Conservation (phyloP, 768 basidiomycete genomes). For the Auriscalpium vulgare region DNA sequence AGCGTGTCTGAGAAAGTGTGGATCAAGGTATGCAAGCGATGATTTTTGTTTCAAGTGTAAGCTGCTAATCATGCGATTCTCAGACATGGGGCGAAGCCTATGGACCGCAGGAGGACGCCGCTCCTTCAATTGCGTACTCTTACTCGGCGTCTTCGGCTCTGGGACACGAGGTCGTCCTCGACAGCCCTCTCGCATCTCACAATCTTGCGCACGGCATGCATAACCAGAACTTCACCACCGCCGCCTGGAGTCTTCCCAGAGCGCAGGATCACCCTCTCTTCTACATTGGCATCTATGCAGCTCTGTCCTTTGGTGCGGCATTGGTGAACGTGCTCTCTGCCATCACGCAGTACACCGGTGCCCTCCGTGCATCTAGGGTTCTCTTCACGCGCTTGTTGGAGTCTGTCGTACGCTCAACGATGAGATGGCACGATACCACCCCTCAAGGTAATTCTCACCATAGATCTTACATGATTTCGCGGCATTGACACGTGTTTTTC, state of each 20-base stretch:
- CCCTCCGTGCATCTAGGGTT: slow-evolving; percentile 29
- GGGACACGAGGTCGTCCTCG: slow-evolving; percentile 20
- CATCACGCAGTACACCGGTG: slow-evolving; percentile 54
- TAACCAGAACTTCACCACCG: background rate
- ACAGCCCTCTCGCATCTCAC: slow-evolving; percentile 17
- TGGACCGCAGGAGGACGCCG: slow-evolving; percentile 10
- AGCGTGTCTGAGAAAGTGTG: slow-evolving; percentile 59
- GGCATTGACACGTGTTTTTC: background rate
- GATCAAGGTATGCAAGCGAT: slow-evolving; percentile 47
- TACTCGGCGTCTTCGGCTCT: slow-evolving; percentile 15
- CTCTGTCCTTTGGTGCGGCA: slow-evolving; percentile 45
- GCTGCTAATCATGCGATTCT: background rate
- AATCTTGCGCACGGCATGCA: slow-evolving; percentile 15
- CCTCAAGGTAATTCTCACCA: slow-evolving; percentile 47
- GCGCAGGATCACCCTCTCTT: slow-evolving; percentile 59
- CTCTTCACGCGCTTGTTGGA: slow-evolving; percentile 48
- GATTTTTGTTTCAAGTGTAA: background rate
- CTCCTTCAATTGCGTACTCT: slow-evolving; percentile 9
- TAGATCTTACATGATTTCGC: too few species aligned
- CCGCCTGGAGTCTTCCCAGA: slow-evolving; percentile 27
- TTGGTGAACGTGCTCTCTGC: slow-evolving; percentile 38
- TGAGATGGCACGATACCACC: slow-evolving; percentile 79
- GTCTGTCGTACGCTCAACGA: slow-evolving; percentile 72
- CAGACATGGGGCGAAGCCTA: slow-evolving; percentile 60
- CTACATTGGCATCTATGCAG: slow-evolving; percentile 61